Evolutionary conservation across 352 stramenopile genomes (phyloP).

Genomic region (Globisporangium recalcitrans): DNA sequence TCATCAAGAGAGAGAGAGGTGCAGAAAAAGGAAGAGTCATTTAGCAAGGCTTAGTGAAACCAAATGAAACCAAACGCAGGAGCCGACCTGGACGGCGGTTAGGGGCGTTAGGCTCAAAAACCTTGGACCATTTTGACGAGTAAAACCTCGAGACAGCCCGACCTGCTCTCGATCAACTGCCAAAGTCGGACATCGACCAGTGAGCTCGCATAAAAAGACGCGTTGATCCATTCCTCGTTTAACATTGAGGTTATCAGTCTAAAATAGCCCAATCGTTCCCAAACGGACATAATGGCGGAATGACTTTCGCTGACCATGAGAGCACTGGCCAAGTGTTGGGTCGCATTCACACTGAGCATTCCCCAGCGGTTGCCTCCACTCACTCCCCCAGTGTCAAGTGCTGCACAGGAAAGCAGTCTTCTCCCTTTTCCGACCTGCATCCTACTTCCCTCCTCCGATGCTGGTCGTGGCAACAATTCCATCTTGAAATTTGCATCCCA

Average conservation of each 20-base stretch:
- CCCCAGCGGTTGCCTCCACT: too few relatives aligned
- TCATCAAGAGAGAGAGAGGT: neutral
- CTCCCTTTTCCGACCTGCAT: neutral
- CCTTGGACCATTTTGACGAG: neutral
- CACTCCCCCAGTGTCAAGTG: too few relatives aligned
- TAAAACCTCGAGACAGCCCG: neutral
- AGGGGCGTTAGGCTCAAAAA: neutral
- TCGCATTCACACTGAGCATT: too few relatives aligned
- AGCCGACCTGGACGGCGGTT: neutral
- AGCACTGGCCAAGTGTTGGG: too few relatives aligned
- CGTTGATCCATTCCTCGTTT: neutral
- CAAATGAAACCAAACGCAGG: neutral
- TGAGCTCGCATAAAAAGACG: neutral
- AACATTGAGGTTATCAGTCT: neutral
- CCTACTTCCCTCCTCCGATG: neutral
- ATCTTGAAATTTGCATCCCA: too few relatives aligned
- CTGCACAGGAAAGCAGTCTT: too few relatives aligned
- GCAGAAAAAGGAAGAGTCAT: conserved; percentile 2
- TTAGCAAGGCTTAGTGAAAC: neutral
- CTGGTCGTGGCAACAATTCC: too few relatives aligned
- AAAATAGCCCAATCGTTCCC: neutral
- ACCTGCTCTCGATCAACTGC: neutral
- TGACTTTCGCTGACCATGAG: too few relatives aligned
- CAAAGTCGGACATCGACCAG: neutral
- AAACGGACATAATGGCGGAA: too few relatives aligned